Percentiles rank a stretch among this genome's conserved stretches.
These are phyloP conservation scores for Plasmopara halstedii DNA, from an alignment of 352 stramenopile genomes.

Conservation along the genomic window DNA sequence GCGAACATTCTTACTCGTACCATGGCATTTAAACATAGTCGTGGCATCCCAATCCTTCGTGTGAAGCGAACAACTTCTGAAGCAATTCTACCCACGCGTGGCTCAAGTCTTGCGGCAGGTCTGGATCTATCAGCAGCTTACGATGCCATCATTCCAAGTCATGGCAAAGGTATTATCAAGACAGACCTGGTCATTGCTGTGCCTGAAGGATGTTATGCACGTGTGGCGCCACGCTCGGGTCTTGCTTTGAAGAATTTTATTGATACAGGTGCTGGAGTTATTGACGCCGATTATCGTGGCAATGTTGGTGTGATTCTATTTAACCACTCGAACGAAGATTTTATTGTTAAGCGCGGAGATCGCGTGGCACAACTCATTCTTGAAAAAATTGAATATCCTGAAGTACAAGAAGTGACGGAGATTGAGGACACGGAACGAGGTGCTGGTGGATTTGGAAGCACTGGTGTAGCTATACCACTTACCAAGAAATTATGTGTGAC, in stretches of 20 bases:
- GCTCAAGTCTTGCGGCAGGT: conserved; percentile 69
- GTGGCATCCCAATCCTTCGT: conserved; percentile 38
- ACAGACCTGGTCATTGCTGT: conserved; percentile 96
- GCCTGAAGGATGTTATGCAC: conserved; percentile 92
- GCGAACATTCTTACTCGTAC: background rate
- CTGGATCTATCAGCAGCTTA: conserved; percentile 83
- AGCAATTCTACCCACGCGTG: conserved; percentile 72
- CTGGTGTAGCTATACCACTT: conserved; percentile 65
- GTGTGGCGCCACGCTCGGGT: conserved; percentile 90
- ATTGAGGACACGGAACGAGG: conserved; percentile 94
- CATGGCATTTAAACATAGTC: conserved; percentile 23
- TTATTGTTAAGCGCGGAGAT: conserved; percentile 92
- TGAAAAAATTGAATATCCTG: conserved; percentile 90
- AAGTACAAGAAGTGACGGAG: conserved; percentile 90
- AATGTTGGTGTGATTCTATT: conserved; percentile 98
- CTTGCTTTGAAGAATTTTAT: conserved; percentile 98
- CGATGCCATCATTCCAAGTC: conserved; percentile 84
- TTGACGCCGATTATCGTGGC: conserved; percentile 97
- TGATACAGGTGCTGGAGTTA: conserved; percentile 96
- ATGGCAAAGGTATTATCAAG: conserved; percentile 92
- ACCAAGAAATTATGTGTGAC: conserved; percentile 40
- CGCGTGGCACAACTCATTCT: conserved; percentile 98
- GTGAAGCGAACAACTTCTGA: conserved; percentile 82
- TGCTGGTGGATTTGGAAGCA: conserved; percentile 94
- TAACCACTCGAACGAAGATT: conserved; percentile 94